Evolutionary conservation across 2,329 filamentous ascomycete genomes (phyloP).

Genomic region (Aspergillus sp.): DNA sequence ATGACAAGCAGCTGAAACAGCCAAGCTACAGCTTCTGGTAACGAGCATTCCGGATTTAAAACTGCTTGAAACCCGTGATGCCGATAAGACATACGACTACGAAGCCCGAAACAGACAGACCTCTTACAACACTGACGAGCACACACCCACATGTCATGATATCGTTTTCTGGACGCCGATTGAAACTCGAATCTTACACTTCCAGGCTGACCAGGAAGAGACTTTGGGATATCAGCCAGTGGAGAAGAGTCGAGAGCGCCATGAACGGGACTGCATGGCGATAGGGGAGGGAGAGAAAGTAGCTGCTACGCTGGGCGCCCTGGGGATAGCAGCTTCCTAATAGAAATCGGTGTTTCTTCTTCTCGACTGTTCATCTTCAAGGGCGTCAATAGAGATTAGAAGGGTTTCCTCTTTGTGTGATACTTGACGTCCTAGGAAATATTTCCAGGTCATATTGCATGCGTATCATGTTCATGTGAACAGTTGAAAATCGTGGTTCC

Average conservation of each 20-base stretch:
- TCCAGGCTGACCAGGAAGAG: constrained; percentile 40
- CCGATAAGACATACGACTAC: constrained; percentile 14
- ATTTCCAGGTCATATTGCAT: no score
- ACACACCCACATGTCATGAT: constrained; percentile 8
- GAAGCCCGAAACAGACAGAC: constrained; percentile 8
- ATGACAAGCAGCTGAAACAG: constrained; percentile 34
- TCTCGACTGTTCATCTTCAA: background rate
- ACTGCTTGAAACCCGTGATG: constrained; percentile 10
- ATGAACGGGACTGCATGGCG: constrained; percentile 37
- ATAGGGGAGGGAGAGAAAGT: constrained; percentile 27
- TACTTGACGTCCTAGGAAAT: no score
- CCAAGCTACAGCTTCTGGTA: constrained; percentile 30
- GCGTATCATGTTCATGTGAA: no score
- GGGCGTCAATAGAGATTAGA: no score
- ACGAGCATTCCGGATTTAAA: constrained; percentile 24
- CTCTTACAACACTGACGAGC: constrained; percentile 10
- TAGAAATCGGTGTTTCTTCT: background rate
- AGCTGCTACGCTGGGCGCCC: constrained; percentile 37
- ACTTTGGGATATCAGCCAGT: constrained; percentile 47
- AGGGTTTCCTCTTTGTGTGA: no score
- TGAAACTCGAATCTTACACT: constrained; percentile 9
- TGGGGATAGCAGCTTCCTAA: constrained; percentile 15
- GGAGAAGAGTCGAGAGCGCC: constrained; percentile 27
- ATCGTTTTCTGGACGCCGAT: background rate
- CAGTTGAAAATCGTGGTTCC: no score